phyloP scores from a whole-genome alignment of 2,329 filamentous ascomycete genomes.

The Pestalotiopsis sp. region DNA sequence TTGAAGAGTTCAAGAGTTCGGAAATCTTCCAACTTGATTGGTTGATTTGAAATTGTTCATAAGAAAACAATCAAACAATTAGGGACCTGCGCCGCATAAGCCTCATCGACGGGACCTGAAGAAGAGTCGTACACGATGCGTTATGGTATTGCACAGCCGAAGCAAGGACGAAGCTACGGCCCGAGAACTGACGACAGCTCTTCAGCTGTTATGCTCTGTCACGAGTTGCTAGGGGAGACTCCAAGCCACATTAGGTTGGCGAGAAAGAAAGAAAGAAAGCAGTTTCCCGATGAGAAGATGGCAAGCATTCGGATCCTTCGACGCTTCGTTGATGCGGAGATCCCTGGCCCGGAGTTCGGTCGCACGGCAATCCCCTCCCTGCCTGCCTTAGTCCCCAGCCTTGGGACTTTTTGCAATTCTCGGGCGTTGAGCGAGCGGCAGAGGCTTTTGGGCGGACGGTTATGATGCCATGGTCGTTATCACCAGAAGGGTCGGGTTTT shows the following conservation, averaged over 20 bases:
- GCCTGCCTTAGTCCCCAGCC: neutral
- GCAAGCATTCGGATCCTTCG: neutral
- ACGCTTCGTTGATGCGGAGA: neutral
- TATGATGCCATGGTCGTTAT: neutral
- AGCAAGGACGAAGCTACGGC: neutral
- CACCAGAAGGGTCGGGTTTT: neutral
- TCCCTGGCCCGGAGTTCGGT: neutral
- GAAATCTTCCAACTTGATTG: too few species aligned
- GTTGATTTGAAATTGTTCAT: too few species aligned
- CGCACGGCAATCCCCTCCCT: neutral
- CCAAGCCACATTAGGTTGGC: neutral
- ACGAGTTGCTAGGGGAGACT: neutral
- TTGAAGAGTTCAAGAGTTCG: too few species aligned
- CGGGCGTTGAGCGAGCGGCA: neutral
- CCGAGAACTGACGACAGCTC: neutral
- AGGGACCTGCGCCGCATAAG: neutral
- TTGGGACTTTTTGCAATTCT: neutral
- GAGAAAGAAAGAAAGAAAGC: neutral
- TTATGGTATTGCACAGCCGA: neutral
- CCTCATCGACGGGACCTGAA: neutral
- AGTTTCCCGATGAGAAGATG: neutral
- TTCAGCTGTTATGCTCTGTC: neutral
- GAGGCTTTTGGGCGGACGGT: too few species aligned
- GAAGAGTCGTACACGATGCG: neutral
- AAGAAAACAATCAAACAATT: too few species aligned